phyloP scores from a whole-genome alignment of 495 filamentous ascomycete genomes.

The Hypomontagnella monticulosa region DNA sequence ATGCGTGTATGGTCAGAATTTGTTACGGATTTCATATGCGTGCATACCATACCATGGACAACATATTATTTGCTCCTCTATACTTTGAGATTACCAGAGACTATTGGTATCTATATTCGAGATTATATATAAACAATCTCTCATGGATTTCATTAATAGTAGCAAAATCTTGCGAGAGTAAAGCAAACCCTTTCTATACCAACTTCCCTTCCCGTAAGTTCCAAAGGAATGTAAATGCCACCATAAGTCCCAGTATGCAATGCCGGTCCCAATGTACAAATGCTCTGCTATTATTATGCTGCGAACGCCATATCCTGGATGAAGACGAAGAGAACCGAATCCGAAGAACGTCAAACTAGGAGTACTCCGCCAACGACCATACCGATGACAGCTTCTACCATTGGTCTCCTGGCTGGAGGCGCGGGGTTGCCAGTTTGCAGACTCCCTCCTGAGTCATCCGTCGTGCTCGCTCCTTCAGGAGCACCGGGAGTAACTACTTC shows the following conservation, averaged over 20 bases:
- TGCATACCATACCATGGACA: too few species aligned
- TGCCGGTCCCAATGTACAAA: slow-evolving; percentile 17
- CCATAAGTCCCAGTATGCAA: slow-evolving; percentile 25
- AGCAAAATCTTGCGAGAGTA: slow-evolving; percentile 8
- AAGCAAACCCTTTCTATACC: slow-evolving; percentile 28
- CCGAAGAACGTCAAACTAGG: slow-evolving; percentile 6
- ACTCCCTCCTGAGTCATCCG: slow-evolving; percentile 36
- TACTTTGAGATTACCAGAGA: too few species aligned
- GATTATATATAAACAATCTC: slow-evolving; percentile 4
- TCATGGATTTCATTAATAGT: slow-evolving; percentile 23
- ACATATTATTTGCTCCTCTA: too few species aligned
- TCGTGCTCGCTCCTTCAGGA: slow-evolving; percentile 22
- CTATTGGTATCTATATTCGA: too few species aligned
- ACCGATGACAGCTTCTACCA: slow-evolving; percentile 41
- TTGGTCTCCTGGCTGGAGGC: slow-evolving; percentile 16
- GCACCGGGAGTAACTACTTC: slow-evolving; percentile 38
- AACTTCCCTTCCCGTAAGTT: slow-evolving; percentile 12
- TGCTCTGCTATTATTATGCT: slow-evolving; percentile 30
- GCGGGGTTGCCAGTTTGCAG: slow-evolving; percentile 50
- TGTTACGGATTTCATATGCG: too few species aligned
- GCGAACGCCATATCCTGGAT: slow-evolving; percentile 20
- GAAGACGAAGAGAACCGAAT: background rate
- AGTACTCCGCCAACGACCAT: slow-evolving; percentile 41
- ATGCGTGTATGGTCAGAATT: too few species aligned
- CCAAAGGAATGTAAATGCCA: slow-evolving; percentile 42